Conservation (phyloP, 1,139 yeast genomes). For the Geotrichum macrosporum region DNA sequence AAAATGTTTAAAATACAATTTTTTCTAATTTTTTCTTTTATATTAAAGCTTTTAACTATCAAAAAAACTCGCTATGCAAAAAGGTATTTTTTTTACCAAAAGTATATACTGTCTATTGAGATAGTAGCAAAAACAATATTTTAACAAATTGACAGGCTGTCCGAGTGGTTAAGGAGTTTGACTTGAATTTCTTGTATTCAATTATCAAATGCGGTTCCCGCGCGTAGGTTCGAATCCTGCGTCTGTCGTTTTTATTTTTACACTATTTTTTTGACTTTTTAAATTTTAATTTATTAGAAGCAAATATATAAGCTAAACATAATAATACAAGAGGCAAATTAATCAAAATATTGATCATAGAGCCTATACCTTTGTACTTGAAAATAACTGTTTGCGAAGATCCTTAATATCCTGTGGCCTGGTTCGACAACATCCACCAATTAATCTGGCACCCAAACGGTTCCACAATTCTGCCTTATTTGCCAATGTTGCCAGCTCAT, state of each 20-base stretch:
- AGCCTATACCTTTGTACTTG: background rate
- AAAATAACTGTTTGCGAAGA: constrained; percentile 5
- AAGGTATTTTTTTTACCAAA: no score
- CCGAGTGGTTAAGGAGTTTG: background rate
- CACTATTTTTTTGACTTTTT: background rate
- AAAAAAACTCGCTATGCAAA: no score
- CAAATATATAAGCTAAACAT: no score
- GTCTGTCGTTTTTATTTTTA: constrained; percentile 29
- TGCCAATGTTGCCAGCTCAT: background rate
- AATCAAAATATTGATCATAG: background rate
- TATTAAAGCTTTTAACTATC: no score
- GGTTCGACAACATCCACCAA: constrained; percentile 31
- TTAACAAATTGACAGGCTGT: constrained; percentile 1
- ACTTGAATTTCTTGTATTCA: background rate
- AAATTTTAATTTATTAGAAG: no score
- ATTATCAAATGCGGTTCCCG: constrained; percentile 33
- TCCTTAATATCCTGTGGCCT: constrained; percentile 26
- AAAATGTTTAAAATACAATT: no score
- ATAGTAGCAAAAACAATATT: background rate
- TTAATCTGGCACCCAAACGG: constrained; percentile 24
- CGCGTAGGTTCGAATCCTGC: constrained; percentile 38
- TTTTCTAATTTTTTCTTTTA: no score
- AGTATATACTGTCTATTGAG: no score
- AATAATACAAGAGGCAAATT: no score
- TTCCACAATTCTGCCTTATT: constrained; percentile 20